Percentiles rank a stretch among this genome's conserved stretches.
These are phyloP conservation scores for Mycena haematopus DNA, from an alignment of 768 basidiomycete genomes.

Conservation along the genomic window DNA sequence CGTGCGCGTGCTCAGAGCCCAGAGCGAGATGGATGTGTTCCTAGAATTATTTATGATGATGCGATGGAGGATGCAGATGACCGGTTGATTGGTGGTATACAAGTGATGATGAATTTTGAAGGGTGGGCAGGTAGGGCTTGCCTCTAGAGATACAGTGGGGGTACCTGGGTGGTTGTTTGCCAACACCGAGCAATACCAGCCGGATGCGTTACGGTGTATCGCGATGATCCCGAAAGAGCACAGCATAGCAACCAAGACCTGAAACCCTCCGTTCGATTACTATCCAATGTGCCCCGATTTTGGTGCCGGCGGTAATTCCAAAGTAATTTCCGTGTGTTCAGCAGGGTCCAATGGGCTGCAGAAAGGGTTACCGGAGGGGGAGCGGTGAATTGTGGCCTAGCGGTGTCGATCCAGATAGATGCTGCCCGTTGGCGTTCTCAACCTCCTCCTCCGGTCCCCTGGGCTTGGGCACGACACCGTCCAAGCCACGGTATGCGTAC, in stretches of 20 bases:
- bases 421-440: slow-evolving; percentile 18
- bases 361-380: slow-evolving; percentile 21
- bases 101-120: slow-evolving; percentile 21
- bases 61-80: slow-evolving; percentile 19
- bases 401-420: slow-evolving; percentile 25
- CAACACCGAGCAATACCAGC: not conserved
- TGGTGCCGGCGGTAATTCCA: slow-evolving; percentile 3
- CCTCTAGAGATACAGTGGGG: slow-evolving; percentile 31
- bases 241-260: slow-evolving; percentile 21
- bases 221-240: not conserved
- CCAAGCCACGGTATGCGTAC: slow-evolving; percentile 74
- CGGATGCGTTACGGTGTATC: not conserved
- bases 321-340: slow-evolving; percentile 16
- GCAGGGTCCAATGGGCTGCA: not conserved
- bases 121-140: not conserved
- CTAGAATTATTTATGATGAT: slow-evolving; percentile 8
- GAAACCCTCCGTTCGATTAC: slow-evolving; percentile 5
- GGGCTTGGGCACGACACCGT: slow-evolving; percentile 76
- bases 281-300: slow-evolving; percentile 19
- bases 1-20: slow-evolving; percentile 10
- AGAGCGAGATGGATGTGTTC: slow-evolving; percentile 8
- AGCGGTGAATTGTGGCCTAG: slow-evolving; percentile 27
- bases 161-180: slow-evolving; percentile 14
- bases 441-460: slow-evolving; percentile 42
- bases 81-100: slow-evolving; percentile 22